A percentile compares a stretch with the other conserved stretches of the same genome.
Conservation (phyloP, 2,329 filamentous ascomycete genomes). For the Cladosporium oxysporum region DNA sequence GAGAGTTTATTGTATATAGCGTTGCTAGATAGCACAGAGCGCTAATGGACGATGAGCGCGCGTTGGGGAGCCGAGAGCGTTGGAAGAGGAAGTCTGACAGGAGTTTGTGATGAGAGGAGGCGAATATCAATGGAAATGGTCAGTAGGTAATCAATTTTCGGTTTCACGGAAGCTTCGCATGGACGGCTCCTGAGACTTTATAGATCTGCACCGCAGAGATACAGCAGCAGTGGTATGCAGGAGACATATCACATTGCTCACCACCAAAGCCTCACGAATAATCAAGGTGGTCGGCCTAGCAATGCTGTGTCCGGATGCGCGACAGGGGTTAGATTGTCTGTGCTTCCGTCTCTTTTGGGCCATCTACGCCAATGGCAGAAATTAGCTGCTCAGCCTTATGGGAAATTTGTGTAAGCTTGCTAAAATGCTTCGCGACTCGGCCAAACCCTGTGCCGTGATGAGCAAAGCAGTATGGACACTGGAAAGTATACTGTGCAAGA, state of each 20-base stretch:
- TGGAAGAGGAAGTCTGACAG: constrained; percentile 1
- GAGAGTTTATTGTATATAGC: neutral
- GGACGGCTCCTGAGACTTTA: constrained; percentile 6
- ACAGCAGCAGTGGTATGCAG: constrained; percentile 15
- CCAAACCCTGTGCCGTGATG: neutral
- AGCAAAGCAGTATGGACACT: neutral
- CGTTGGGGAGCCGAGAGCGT: constrained; percentile 20
- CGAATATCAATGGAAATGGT: neutral
- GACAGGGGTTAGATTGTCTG: constrained; percentile 2
- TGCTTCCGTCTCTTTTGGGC: constrained; percentile 1
- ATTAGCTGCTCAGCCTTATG: constrained; percentile 6
- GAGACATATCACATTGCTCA: constrained; percentile 10
- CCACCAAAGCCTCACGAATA: neutral
- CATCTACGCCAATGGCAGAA: neutral
- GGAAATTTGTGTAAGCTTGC: constrained; percentile 1
- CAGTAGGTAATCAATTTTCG: neutral
- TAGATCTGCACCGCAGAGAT: constrained; percentile 6
- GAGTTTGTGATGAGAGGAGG: neutral
- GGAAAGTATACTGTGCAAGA: neutral
- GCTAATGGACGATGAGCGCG: constrained; percentile 4
- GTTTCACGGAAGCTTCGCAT: neutral
- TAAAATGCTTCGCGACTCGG: neutral
- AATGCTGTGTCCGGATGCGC: constrained; percentile 7
- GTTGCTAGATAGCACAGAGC: constrained; percentile 12
- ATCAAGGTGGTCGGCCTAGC: constrained; percentile 10